Evolutionary conservation across 768 basidiomycete genomes (phyloP).

Genomic region (Kwoniella sp.): DNA sequence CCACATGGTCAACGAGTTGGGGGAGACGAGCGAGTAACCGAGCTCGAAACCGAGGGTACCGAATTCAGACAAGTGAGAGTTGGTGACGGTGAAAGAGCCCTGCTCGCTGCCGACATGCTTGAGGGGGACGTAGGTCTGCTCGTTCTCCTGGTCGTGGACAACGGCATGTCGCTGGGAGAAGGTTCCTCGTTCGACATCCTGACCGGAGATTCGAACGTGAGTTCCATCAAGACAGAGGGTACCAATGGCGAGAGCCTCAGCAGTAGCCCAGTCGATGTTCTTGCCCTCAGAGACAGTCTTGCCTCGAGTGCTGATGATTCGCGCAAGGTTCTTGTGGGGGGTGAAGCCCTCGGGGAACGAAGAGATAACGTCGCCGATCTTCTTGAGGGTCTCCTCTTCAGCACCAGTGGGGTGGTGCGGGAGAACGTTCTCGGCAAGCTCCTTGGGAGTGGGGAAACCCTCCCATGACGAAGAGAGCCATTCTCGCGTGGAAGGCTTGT

Average conservation of each 20-base stretch:
- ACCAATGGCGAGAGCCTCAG: slow-evolving; percentile 95
- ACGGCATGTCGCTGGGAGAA: slow-evolving; percentile 98
- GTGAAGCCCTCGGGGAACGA: slow-evolving; percentile 80
- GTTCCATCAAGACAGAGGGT: slow-evolving; percentile 88
- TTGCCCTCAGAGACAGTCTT: slow-evolving; percentile 87
- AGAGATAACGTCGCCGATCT: slow-evolving; percentile 84
- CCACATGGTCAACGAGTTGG: slow-evolving; percentile 90
- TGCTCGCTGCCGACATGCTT: slow-evolving; percentile 85
- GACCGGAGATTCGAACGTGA: slow-evolving; percentile 92
- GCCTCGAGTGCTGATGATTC: slow-evolving; percentile 83
- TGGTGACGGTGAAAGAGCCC: slow-evolving; percentile 91
- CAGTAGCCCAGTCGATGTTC: slow-evolving; percentile 97
- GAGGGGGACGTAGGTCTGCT: slow-evolving; percentile 84
- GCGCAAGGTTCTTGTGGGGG: slow-evolving; percentile 88
- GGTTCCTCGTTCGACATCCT: slow-evolving; percentile 97
- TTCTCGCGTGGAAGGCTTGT: slow-evolving; percentile 89
- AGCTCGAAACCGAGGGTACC: slow-evolving; percentile 96
- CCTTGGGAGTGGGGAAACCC: slow-evolving; percentile 95
- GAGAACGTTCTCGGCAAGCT: slow-evolving; percentile 87
- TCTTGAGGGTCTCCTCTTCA: slow-evolving; percentile 72
- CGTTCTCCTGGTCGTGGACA: slow-evolving; percentile 91
- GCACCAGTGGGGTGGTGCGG: slow-evolving; percentile 88
- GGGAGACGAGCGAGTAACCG: slow-evolving; percentile 96
- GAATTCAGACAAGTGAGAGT: slow-evolving; percentile 94
- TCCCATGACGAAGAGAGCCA: slow-evolving; percentile 99